Evolutionary conservation across 352 stramenopile genomes (phyloP), one percentile per base, ranked within the genome.

Genomic region (Stramenopiles sp.): DNA sequence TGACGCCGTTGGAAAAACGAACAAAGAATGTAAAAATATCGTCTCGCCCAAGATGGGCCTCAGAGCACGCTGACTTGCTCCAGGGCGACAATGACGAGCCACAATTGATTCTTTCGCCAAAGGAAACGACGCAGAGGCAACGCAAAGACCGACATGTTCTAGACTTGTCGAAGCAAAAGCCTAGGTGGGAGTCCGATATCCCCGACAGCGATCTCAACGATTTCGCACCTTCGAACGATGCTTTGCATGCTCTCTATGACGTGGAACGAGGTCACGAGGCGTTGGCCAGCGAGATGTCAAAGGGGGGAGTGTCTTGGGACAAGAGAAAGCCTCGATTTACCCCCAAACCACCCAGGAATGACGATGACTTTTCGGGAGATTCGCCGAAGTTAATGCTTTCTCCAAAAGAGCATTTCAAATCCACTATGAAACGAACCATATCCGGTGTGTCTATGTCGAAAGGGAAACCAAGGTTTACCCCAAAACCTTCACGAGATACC

Each of bases 401-500:
- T 63, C 43, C 43, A 18, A 63, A 63, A 63, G 43, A 63, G 25
- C 43, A 63, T 63, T 12, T 12, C 12, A 12, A 63, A 63, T 63
- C 43, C 25, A 63, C 43, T 25, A 25, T 63, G 25, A 63, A 63
- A 63, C 43, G 12, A 18, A 25, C 25, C 12, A 63, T 18, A 25
- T 25, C 12, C 12, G 43, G 43, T 63, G 43, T 63, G 12, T 12
- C 43, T 18, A 63, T 63, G 43, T 63, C 43, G 12, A 63, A 63
- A 63, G 25, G 43, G 12, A 63, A 25, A 63, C 43, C 43, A 63
- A 12, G 43, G 25, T 63, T 12, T 12, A 25, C 12, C 12, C 43
- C 43, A 25, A 63, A 63, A 63, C n/a, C n/a, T n/a, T n/a, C n/a
- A n/a, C n/a, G n/a, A n/a, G 43, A 63, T 63, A 63, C 43, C 25